Conservation (phyloP, 805 yeast genomes). For the Ascoidea rubescens region DNA sequence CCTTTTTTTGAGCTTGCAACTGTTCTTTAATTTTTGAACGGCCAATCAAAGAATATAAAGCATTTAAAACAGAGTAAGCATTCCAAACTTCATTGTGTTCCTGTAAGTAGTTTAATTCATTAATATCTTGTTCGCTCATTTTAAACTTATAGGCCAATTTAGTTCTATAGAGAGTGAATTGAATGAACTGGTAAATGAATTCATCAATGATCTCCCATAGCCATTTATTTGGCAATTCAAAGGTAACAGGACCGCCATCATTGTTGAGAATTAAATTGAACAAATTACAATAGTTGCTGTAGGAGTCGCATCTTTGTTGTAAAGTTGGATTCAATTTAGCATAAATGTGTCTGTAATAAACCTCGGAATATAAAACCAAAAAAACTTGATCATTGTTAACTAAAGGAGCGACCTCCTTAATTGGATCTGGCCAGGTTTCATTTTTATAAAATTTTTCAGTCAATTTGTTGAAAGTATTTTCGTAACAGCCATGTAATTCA, state of each 20-base stretch:
- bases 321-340: conserved; percentile 28
- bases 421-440: conserved; percentile 32
- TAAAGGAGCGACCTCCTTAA: conserved; percentile 25
- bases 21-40: conserved; percentile 26
- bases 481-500: conserved; percentile 30
- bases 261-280: conserved; percentile 30
- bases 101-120: conserved; percentile 23
- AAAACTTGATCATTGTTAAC: conserved; percentile 31
- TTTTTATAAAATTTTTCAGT: conserved; percentile 29
- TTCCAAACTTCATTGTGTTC: conserved; percentile 30
- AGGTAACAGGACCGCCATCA: conserved; percentile 27
- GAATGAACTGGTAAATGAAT: conserved; percentile 36
- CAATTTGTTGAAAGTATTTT: conserved; percentile 27
- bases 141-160: conserved; percentile 20
- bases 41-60: conserved; percentile 30
- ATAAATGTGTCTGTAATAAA: conserved; percentile 35
- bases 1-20: conserved; percentile 18
- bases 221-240: conserved; percentile 35
- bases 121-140: conserved; percentile 13
- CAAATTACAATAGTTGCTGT: conserved; percentile 33
- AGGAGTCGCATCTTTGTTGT: conserved; percentile 31
- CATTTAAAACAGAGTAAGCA: conserved; percentile 32
- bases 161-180: conserved; percentile 26
- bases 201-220: conserved; percentile 39
- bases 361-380: conserved; percentile 31